These are phyloP conservation scores for Cercospora zeina DNA, from an alignment of 2,329 filamentous ascomycete genomes.

Conservation along the genomic window DNA sequence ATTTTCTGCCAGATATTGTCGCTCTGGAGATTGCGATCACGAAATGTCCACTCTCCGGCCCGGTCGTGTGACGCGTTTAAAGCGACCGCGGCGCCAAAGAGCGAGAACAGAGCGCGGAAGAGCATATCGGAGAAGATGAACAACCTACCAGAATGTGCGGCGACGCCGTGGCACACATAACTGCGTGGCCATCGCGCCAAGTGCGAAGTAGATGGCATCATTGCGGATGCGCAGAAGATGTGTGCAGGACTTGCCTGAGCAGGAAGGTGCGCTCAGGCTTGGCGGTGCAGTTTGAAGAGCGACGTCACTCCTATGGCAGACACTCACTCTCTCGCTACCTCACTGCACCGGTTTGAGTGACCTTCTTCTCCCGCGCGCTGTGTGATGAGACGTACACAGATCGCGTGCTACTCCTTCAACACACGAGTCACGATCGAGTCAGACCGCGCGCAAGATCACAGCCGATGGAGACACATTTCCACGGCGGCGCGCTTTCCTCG, in stretches of 20 bases:
- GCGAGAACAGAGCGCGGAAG: not conserved
- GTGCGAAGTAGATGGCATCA: conserved; percentile 1
- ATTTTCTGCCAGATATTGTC: conserved; percentile 28
- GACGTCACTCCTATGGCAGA: too few species aligned
- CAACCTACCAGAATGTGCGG: not conserved
- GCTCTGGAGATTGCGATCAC: conserved; percentile 26
- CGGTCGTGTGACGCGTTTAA: conserved; percentile 10
- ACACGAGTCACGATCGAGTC: too few species aligned
- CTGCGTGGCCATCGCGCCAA: not conserved
- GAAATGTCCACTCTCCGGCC: conserved; percentile 28
- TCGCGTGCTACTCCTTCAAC: too few species aligned
- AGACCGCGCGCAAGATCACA: too few species aligned
- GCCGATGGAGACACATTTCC: too few species aligned
- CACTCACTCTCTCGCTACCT: too few species aligned
- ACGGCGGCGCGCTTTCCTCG: too few species aligned
- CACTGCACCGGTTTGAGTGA: too few species aligned
- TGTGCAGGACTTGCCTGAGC: conserved; percentile 8
- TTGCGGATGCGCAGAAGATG: not conserved
- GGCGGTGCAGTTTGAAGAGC: too few species aligned
- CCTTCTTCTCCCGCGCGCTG: too few species aligned
- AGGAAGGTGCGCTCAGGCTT: conserved; percentile 7
- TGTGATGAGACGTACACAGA: too few species aligned
- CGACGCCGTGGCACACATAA: not conserved
- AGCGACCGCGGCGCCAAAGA: not conserved
- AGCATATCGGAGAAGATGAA: conserved; percentile 1